Conservation (phyloP, 2,329 filamentous ascomycete species). For the Raffaelea arxii region DNA sequence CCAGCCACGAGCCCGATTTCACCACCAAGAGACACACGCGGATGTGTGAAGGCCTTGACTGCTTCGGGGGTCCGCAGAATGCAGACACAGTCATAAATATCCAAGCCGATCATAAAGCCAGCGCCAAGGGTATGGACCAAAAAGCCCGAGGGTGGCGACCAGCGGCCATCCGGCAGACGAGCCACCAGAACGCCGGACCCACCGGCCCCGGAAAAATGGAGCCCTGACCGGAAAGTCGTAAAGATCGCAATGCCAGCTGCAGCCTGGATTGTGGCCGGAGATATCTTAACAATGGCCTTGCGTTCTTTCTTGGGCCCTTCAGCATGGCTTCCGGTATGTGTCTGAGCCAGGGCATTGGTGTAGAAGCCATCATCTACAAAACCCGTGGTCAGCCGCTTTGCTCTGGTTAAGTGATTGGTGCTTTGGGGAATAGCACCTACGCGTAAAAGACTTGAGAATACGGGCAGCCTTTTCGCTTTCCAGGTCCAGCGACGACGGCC, state of each 20-base stretch:
- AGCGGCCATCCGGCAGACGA: slow-evolving; percentile 47
- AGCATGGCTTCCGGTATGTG: slow-evolving; percentile 15
- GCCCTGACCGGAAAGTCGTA: slow-evolving; percentile 51
- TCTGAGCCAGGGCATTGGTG: slow-evolving; percentile 11
- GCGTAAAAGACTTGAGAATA: slow-evolving; percentile 67
- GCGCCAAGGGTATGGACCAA: slow-evolving; percentile 60
- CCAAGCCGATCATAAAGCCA: slow-evolving; percentile 60
- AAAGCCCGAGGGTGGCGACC: slow-evolving; percentile 65
- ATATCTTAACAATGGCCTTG: slow-evolving; percentile 29
- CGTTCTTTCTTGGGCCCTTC: not conserved
- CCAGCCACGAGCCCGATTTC: slow-evolving; percentile 56
- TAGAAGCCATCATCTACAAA: slow-evolving; percentile 23
- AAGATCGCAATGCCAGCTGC: slow-evolving; percentile 63
- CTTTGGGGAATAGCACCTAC: slow-evolving; percentile 44
- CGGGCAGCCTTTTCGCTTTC: slow-evolving; percentile 69
- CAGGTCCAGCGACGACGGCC: slow-evolving; percentile 64
- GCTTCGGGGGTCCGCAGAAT: slow-evolving; percentile 61
- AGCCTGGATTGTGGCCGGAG: slow-evolving; percentile 36
- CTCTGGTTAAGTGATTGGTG: not conserved
- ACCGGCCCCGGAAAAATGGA: slow-evolving; percentile 46
- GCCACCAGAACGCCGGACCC: slow-evolving; percentile 51
- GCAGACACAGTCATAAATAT: slow-evolving; percentile 68
- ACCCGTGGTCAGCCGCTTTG: not conserved
- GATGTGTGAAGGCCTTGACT: slow-evolving; percentile 55
- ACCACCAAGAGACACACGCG: slow-evolving; percentile 57